Conservation (phyloP, 371 early-diverging fungal genomes). For the Dinochytrium kinnereticum region DNA sequence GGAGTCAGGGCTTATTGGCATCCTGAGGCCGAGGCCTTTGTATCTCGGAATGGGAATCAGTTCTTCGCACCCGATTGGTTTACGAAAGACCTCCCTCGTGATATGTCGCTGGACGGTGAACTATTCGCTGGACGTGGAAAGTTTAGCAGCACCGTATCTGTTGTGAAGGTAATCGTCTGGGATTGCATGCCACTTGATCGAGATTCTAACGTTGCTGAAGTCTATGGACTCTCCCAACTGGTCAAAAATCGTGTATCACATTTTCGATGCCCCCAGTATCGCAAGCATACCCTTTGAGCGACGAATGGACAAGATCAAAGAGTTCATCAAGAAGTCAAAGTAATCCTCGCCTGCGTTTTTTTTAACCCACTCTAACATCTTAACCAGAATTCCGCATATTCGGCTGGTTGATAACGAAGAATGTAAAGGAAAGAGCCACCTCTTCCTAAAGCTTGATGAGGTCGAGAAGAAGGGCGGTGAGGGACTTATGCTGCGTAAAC, state of each 20-base stretch:
- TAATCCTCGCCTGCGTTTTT: background rate
- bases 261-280: conserved; percentile 61
- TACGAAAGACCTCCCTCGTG: conserved; percentile 52
- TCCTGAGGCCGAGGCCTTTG: conserved; percentile 43
- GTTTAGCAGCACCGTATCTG: conserved; percentile 60
- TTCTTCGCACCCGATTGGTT: conserved; percentile 64
- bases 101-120: conserved; percentile 64
- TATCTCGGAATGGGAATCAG: conserved; percentile 57
- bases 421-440: conserved; percentile 46
- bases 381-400: conserved; percentile 17
- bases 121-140: conserved; percentile 61
- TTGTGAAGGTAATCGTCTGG: conserved; percentile 48
- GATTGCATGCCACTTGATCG: background rate
- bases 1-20: conserved; percentile 66
- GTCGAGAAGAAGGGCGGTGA: conserved; percentile 62
- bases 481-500: conserved; percentile 62
- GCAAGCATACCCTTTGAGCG: conserved; percentile 46
- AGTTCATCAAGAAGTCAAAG: conserved; percentile 24
- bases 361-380: background rate
- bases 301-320: conserved; percentile 23
- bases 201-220: conserved; percentile 23
- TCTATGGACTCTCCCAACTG: conserved; percentile 39
- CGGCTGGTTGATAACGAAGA: conserved; percentile 48
- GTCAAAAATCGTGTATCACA: conserved; percentile 40
- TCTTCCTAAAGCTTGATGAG: conserved; percentile 47